Percentiles rank a stretch among this genome's conserved stretches.
These are phyloP conservation scores for Blastobotrys proliferans DNA, from an alignment of 1,139 yeast species.

Conservation along the genomic window DNA sequence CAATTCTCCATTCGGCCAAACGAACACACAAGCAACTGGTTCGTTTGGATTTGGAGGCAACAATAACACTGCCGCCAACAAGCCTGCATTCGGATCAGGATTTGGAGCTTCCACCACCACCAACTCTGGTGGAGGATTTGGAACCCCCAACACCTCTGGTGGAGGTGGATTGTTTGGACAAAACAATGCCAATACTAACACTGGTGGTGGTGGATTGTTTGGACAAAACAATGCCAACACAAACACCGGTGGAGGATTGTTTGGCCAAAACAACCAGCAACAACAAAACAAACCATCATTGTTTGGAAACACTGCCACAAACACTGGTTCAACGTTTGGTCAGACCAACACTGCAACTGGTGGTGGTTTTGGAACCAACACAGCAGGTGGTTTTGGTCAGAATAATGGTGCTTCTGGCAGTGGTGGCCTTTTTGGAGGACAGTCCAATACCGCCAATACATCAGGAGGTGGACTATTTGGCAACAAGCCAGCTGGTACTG, in stretches of 20 bases:
- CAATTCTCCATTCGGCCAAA: slow-evolving; percentile 6
- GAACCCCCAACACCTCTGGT: slow-evolving; percentile 19
- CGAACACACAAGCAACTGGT: slow-evolving; percentile 14
- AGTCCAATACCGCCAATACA: slow-evolving; percentile 10
- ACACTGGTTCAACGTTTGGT: slow-evolving; percentile 23
- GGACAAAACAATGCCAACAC: slow-evolving; percentile 18
- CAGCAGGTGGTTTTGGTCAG: slow-evolving; percentile 23
- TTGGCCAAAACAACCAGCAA: slow-evolving; percentile 12
- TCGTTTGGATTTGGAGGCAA: slow-evolving; percentile 6
- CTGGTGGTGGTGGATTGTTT: slow-evolving; percentile 12
- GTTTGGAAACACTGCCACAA: slow-evolving; percentile 19
- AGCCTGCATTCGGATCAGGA: background rate
- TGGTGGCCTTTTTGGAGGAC: slow-evolving; percentile 14
- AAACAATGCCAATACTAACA: slow-evolving; percentile 21
- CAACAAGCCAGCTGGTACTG: slow-evolving; percentile 11
- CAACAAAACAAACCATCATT: slow-evolving; percentile 11
- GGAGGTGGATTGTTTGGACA: slow-evolving; percentile 18
- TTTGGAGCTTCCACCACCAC: background rate
- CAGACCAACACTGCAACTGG: slow-evolving; percentile 9
- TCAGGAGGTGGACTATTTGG: slow-evolving; percentile 35
- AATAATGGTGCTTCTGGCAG: slow-evolving; percentile 13
- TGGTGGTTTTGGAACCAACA: slow-evolving; percentile 6
- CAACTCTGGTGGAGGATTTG: slow-evolving; percentile 8
- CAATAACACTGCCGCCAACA: slow-evolving; percentile 1
- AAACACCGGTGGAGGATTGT: slow-evolving; percentile 24